A percentile compares a stretch with the other conserved stretches of the same genome.
Evolutionary conservation across 345 rosid species (phyloP).

Genomic region (Brassica carinata): DNA sequence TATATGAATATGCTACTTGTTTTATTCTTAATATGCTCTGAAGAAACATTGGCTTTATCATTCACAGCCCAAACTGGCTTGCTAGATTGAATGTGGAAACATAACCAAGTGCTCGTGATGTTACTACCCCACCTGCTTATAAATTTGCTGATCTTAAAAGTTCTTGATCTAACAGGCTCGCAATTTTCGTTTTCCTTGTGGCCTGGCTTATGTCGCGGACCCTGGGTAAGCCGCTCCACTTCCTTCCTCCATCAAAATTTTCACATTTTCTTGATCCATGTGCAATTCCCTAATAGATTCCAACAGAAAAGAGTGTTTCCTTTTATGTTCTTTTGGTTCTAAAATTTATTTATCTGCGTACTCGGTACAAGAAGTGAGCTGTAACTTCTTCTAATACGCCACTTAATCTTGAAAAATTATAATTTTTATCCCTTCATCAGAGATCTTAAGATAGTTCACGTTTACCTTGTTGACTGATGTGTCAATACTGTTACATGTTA

Average conservation of each 20-base stretch:
- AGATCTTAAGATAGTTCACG: conserved; percentile 2
- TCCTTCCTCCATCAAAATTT: conserved; percentile 20
- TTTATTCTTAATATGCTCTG: not conserved
- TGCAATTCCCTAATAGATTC: not conserved
- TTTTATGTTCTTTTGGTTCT: not conserved
- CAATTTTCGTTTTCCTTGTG: conserved; percentile 86
- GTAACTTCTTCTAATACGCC: not conserved
- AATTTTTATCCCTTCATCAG: not conserved
- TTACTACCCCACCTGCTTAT: too few relatives aligned
- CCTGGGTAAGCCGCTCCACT: conserved; percentile 72
- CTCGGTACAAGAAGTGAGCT: not conserved
- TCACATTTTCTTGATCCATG: conserved; percentile 17
- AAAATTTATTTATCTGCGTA: not conserved
- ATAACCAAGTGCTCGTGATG: too few relatives aligned
- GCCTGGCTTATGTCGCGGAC: conserved; percentile 86
- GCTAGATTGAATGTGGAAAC: too few relatives aligned
- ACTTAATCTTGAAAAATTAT: not conserved
- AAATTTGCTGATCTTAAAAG: conserved; percentile 16
- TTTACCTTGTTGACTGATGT: conserved; percentile 13
- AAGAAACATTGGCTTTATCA: too few relatives aligned
- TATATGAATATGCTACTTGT: not conserved
- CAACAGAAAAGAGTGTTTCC: not conserved
- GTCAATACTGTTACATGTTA: conserved; percentile 14
- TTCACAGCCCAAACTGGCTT: too few relatives aligned
- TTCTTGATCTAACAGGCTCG: conserved; percentile 70